Evolutionary conservation across 1,284 basidiomycete species (phyloP), one percentile per base, ranked within the genome.

Genomic region (Apiotrichum akiyoshidainum): DNA sequence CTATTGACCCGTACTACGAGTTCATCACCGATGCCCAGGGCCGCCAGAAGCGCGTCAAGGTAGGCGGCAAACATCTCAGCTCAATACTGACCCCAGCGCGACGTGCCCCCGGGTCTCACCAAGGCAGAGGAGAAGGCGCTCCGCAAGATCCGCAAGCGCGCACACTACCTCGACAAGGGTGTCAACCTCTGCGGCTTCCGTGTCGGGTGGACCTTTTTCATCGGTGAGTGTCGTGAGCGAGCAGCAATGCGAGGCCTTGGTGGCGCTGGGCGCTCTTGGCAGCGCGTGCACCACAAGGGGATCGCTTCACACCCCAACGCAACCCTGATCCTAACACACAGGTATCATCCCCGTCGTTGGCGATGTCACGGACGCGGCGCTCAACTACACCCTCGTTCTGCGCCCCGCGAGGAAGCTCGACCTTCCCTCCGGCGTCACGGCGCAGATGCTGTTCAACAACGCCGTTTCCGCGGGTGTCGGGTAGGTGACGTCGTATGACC

Each of bases 81-180:
- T 14, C 22, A 14, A 26, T 16, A 17, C 39, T 21, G 13, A 39
- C 22, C 31, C 21, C 61, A 92, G 89, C 83, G 89, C 53, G 82
- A 82, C 8, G 74, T 86, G 0, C 91, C 91, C 0, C 85, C 86
- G 10, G 92, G 92, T 0, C 83, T 96, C 5, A 89, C 90, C 0
- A 76, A 82, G 35, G 83, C 87, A 35, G 92, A 96, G 62, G 83
- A 83, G n/a, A 85, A 85, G 65, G 86, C 92, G 52, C 81, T 93
- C 53, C 83, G 83, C 66, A 84, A 86, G 19, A 85, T 94, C 46
- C 85, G 90, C 72, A 80, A 82, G 53, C 63, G 93, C 10, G 93
- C 94, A 0, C 92, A 93, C 72, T 85, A 88, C 71, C 87, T 98
- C 56, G 94, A 98, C 81, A 94, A 92, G 77, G 88, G 90, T 9